These are phyloP conservation scores for Peziza echinospora DNA, from an alignment of 495 filamentous ascomycete genomes.

Conservation along the genomic window DNA sequence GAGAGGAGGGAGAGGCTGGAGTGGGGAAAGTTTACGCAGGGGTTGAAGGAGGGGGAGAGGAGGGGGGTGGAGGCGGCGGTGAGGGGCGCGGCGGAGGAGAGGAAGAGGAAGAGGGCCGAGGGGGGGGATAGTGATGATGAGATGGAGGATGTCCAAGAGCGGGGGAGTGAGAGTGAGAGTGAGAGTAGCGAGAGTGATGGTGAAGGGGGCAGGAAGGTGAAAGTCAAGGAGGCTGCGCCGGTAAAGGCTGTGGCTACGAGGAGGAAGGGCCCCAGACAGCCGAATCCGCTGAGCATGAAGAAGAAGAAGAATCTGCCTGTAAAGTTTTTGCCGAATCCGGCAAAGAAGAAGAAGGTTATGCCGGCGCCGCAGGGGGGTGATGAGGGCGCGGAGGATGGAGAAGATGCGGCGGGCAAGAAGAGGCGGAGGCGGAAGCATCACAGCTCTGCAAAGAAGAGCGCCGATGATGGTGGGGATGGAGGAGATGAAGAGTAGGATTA, in stretches of 20 bases:
- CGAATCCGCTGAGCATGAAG: constrained; percentile 78
- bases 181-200: neutral
- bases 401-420: constrained; percentile 12
- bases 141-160: neutral
- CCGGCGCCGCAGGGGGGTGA: constrained; percentile 7
- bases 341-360: neutral
- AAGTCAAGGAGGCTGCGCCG: neutral
- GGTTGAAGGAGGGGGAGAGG: constrained; percentile 35
- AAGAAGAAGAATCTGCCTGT: constrained; percentile 40
- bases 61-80: constrained; percentile 16
- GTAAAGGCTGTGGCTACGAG: neutral
- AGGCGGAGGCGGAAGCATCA: constrained; percentile 26
- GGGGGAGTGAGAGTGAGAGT: neutral
- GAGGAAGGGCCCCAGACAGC: constrained; percentile 48
- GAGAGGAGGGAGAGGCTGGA: constrained; percentile 45
- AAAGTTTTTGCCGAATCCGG: neutral
- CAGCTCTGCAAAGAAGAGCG: no score
- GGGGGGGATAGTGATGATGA: neutral
- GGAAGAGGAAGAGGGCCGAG: constrained; percentile 25
- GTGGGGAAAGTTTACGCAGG: constrained; percentile 50
- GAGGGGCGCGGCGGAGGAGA: constrained; percentile 23
- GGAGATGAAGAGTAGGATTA: no score
- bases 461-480: no score
- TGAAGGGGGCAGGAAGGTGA: neutral
- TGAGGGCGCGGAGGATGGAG: constrained; percentile 11